Base-by-base conservation (phyloP, 1,284 basidiomycete species). In the Clitocybe nebularis region DNA sequence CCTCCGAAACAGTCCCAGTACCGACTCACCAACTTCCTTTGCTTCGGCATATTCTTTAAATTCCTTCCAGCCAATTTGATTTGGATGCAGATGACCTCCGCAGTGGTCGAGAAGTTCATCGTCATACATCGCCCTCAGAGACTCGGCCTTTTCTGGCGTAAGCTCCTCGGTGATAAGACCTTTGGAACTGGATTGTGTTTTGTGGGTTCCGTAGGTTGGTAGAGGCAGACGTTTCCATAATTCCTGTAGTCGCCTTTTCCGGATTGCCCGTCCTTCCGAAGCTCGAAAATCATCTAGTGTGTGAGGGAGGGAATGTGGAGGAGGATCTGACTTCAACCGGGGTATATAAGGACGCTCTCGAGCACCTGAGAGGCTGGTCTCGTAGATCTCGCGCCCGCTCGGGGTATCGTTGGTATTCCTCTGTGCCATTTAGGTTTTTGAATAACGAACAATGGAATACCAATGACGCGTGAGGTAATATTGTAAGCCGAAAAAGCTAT, bases 41-140 rank as follows among this genome's bases (percentile, higher is more conserved):
- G 73, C 72, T 52, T 84, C 75, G 29, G 84, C 84, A 59, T 89
- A 91, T 46, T 74, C 67, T 65, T 79, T 77, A 62, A 93, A 94
- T 55, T 84, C 83, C 49, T 75, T 73, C 89, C 89, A 93, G 25
- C 74, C 75, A 49, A 92, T 74, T 36, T 60, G 60, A 51, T 68
- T 67, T 43, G 63, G 72, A 44, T 67, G 72, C 48, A 61, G 66
- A 63, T 62, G 73, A 47, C 63, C 75, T 45, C 77, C 74, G 56
- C 81, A 86, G 45, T 71, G 69, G 38, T 76, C 71, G 41, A 87
- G 66, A 29, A 95, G 67, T 59, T 94, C 92, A 51, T 79, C 77
- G 51, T 88, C 80, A 64, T 94, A 93, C 65, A 81, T 76, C 43
- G 69, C 74, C 51, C 78, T 72, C 54, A 92, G 68, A 52, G 76